Base-by-base conservation (phyloP, 768 basidiomycete genomes). In the Tremella yokohamensis region DNA sequence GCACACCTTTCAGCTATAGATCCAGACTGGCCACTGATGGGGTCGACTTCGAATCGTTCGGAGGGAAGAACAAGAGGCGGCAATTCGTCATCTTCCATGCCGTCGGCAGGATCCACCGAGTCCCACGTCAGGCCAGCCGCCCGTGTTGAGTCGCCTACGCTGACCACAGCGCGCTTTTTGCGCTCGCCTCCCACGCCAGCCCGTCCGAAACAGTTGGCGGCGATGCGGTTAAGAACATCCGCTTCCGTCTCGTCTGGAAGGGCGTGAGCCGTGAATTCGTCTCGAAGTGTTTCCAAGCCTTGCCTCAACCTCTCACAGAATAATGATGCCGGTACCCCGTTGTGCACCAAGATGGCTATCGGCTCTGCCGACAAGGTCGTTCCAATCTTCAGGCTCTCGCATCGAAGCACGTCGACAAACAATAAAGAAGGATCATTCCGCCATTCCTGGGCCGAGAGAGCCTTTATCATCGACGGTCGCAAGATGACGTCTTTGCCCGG, bases 401-500 rank as follows among this genome's bases (percentile, higher is more conserved):
- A 61, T 3, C 62, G 39, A 42, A 73, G 52, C 1, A 73, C 44
- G 25, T 73, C 69, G 19, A 70, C 19, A 8, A 48, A 60, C 1
- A 52, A 22, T 2, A 66, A 49, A 0, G 69, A 66, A 8, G 59
- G 62, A 40, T 73, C 72, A 24, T 53, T 16, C 15, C 49, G n/a
- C 38, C 42, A 57, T 13, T 22, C 22, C 12, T 49, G 25, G 0
- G 49, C 39, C 3, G 61, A 58, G 12, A 63, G 38, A 1, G 66
- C 50, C 55, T 73, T 73, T 37, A 70, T 52, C 69, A 70, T 68
- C 0, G 69, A 70, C 4, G 59, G 57, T 8, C 72, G 64, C 7
- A 73, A 60, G 8, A 67, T n/a, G 18, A 73, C 48, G 16, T 66
- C 62, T 13, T 51, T 65, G 18, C 58, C 57, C 4, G 66, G 65